Percentiles rank a stretch among this genome's conserved stretches.
These are phyloP conservation scores for Trichoderma breve DNA, from an alignment of 2,329 filamentous ascomycete genomes.

Conservation along the genomic window DNA sequence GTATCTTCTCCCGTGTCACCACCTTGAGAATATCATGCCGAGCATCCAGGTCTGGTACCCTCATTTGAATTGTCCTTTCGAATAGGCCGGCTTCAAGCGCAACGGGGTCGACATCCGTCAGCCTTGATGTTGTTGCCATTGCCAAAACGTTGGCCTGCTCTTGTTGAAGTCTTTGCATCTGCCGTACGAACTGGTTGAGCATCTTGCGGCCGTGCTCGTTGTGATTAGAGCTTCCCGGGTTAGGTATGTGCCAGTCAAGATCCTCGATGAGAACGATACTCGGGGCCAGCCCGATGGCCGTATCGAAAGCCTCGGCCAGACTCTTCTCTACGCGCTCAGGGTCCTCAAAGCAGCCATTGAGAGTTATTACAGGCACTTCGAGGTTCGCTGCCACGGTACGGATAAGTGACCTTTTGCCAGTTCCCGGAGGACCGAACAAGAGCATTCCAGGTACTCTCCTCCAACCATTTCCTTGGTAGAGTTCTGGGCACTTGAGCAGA, in stretches of 20 bases:
- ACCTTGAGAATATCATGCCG: constrained; percentile 75
- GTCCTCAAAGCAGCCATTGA: constrained; percentile 38
- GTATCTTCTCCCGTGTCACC: constrained; percentile 62
- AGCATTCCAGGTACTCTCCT: constrained; percentile 56
- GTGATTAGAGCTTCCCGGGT: constrained; percentile 71
- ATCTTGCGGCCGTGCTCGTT: constrained; percentile 89
- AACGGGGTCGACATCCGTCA: constrained; percentile 80
- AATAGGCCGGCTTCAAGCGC: constrained; percentile 73
- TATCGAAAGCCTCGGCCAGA: constrained; percentile 55
- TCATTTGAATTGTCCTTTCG: constrained; percentile 80
- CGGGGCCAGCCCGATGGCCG: constrained; percentile 80
- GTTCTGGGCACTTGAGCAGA: constrained; percentile 26
- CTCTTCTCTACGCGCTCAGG: constrained; percentile 41
- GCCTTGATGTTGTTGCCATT: constrained; percentile 84
- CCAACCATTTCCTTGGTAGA: constrained; percentile 22
- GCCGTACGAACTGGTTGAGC: constrained; percentile 76
- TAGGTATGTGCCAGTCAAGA: constrained; percentile 80
- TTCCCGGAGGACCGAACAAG: constrained; percentile 75
- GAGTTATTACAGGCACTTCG: constrained; percentile 69
- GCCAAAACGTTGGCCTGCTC: constrained; percentile 78
- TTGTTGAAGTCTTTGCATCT: constrained; percentile 77
- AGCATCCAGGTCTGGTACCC: constrained; percentile 76
- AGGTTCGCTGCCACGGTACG: constrained; percentile 70
- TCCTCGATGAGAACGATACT: constrained; percentile 91
- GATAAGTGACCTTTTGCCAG: constrained; percentile 76